phyloP scores from a whole-genome alignment of 2,329 filamentous ascomycete species.

The Botrytis medusae region DNA sequence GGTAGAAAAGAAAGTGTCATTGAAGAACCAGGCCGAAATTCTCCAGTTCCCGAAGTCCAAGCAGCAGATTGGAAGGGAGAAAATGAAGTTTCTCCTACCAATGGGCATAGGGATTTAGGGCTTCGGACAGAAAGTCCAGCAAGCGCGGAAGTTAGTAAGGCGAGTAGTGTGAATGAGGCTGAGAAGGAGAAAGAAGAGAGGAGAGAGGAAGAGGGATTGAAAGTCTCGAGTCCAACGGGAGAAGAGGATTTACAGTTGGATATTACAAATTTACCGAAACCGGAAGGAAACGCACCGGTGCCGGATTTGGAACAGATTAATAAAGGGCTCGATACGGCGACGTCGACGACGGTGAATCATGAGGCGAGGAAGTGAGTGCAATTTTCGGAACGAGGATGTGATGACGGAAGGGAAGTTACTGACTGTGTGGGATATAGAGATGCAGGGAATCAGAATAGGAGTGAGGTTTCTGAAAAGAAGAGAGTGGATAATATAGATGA shows the following conservation, averaged over 20 bases:
- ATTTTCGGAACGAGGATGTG: not conserved
- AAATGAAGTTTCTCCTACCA: slow-evolving; percentile 45
- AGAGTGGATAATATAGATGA: not conserved
- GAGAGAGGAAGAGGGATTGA: slow-evolving; percentile 33
- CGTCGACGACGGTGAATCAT: slow-evolving; percentile 30
- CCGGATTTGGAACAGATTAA: slow-evolving; percentile 32
- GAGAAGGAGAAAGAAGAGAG: slow-evolving; percentile 23
- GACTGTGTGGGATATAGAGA: not conserved
- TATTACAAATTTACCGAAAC: slow-evolving; percentile 31
- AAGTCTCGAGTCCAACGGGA: slow-evolving; percentile 32
- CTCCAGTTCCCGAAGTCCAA: slow-evolving; percentile 66
- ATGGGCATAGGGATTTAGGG: slow-evolving; percentile 62
- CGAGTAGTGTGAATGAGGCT: slow-evolving; percentile 62
- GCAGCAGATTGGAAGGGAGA: slow-evolving; percentile 72
- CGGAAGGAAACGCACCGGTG: slow-evolving; percentile 25
- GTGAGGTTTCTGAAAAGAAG: not conserved
- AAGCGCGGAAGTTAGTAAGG: slow-evolving; percentile 67
- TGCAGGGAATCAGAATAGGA: not conserved
- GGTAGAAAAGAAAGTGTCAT: slow-evolving; percentile 48
- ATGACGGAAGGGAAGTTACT: not conserved
- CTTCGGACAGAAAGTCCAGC: slow-evolving; percentile 63
- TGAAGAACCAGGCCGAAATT: slow-evolving; percentile 63
- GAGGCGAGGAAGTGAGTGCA: slow-evolving; percentile 31
- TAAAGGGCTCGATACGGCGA: slow-evolving; percentile 35
- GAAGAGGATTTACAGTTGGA: slow-evolving; percentile 33